A percentile compares a stretch with the other conserved stretches of the same genome.
These are phyloP conservation scores for Haematococcus sp. DNA, from an alignment of 139 green algal species.

Conservation along the genomic window DNA sequence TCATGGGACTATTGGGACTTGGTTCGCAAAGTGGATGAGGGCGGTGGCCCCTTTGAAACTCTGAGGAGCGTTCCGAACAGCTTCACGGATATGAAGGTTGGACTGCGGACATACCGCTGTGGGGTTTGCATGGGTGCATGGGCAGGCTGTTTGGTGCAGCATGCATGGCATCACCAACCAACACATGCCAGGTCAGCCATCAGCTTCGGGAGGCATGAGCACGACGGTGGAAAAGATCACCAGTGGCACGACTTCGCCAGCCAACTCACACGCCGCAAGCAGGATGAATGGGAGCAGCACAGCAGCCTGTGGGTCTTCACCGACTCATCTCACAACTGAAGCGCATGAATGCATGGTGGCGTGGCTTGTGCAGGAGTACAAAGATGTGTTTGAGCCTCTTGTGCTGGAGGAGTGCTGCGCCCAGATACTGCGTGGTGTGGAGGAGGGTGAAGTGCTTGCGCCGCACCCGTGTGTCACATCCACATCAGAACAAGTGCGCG, in stretches of 20 bases:
- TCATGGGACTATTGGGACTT: conserved; percentile 83
- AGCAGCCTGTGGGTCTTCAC: too few species aligned
- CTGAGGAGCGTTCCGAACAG: conserved; percentile 48
- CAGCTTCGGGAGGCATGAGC: too few species aligned
- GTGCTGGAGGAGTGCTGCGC: conserved; percentile 81
- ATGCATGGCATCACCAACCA: not conserved
- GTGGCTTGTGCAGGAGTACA: conserved; percentile 52
- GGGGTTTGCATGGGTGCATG: not conserved
- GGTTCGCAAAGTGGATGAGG: conserved; percentile 15
- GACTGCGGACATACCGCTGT: not conserved
- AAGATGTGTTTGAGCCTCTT: conserved; percentile 67
- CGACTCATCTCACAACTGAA: too few species aligned
- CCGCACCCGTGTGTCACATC: conserved; percentile 48
- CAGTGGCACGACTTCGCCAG: too few species aligned
- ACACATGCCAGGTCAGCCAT: too few species aligned
- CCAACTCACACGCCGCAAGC: too few species aligned
- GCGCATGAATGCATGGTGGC: not conserved
- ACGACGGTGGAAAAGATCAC: too few species aligned
- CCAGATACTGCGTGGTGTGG: conserved; percentile 65
- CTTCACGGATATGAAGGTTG: conserved; percentile 30
- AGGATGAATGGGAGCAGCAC: too few species aligned
- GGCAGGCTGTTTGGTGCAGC: not conserved
- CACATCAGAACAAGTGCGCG: conserved; percentile 23
- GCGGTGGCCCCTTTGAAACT: conserved; percentile 17
- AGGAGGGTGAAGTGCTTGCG: conserved; percentile 67